These are phyloP conservation scores for Coniochaeta sp. DNA, from an alignment of 2,329 filamentous ascomycete species.

Conservation along the genomic window DNA sequence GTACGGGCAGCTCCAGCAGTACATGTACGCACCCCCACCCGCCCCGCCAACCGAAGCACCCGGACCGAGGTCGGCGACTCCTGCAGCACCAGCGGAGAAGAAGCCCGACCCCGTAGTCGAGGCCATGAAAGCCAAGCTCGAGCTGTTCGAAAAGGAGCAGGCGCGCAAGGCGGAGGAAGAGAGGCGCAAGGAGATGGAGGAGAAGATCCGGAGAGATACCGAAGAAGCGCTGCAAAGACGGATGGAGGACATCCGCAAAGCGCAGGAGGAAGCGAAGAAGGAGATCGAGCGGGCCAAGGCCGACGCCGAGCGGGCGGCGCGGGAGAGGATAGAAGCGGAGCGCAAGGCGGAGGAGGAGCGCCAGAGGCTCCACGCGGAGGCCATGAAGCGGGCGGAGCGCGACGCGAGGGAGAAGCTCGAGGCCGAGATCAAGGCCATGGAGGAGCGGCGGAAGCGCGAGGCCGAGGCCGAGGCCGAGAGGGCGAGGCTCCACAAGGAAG, in stretches of 20 bases:
- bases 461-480: slow-evolving; percentile 32
- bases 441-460: slow-evolving; percentile 32
- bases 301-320: slow-evolving; percentile 37
- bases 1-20: slow-evolving; percentile 23
- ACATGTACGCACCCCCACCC: slow-evolving; percentile 30
- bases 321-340: slow-evolving; percentile 30
- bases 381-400: slow-evolving; percentile 23
- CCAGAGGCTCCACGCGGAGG: slow-evolving; percentile 22
- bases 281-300: slow-evolving; percentile 39
- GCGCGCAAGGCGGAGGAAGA: slow-evolving; percentile 36
- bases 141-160: slow-evolving; percentile 38
- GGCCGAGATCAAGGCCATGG: slow-evolving; percentile 29
- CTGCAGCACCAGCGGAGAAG: slow-evolving; percentile 26
- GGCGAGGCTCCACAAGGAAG: slow-evolving; percentile 22
- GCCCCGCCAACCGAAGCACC: slow-evolving; percentile 34
- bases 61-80: slow-evolving; percentile 27
- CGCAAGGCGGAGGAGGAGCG: slow-evolving; percentile 28
- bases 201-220: slow-evolving; percentile 25
- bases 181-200: slow-evolving; percentile 33
- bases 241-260: slow-evolving; percentile 24
- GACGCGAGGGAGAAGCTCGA: slow-evolving; percentile 24
- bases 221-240: slow-evolving; percentile 11
- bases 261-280: slow-evolving; percentile 36
- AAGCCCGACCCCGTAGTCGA: slow-evolving; percentile 49
- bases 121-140: slow-evolving; percentile 53